Percentiles rank a stretch among this genome's conserved stretches.
Evolutionary conservation across 176 grass and related monocot species (phyloP).

Genomic region (Tuctoria greenei): DNA sequence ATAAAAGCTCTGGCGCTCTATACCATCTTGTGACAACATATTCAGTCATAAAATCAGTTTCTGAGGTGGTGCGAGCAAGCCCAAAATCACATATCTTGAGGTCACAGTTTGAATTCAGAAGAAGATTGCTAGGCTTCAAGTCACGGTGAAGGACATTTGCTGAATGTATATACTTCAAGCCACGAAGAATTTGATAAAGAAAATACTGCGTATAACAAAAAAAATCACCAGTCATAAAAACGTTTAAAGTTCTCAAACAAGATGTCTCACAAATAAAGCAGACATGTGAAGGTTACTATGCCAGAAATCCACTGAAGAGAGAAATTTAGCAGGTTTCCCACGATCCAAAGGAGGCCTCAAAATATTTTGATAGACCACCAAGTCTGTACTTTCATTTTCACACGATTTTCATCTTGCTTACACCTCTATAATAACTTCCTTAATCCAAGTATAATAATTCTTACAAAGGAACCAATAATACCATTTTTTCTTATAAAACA

Average conservation of each 20-base stretch:
- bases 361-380: not conserved
- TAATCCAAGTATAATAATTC: not conserved
- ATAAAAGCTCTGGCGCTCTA: slow-evolving; percentile 84
- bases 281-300: not conserved
- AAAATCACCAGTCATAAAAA: slow-evolving; percentile 29
- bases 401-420: not conserved
- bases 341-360: no score
- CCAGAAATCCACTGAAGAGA: slow-evolving; percentile 22
- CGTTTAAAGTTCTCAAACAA: slow-evolving; percentile 8
- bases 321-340: not conserved
- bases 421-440: not conserved
- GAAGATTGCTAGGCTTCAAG: slow-evolving; percentile 98
- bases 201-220: slow-evolving; percentile 75
- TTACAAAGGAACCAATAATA: not conserved
- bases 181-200: slow-evolving; percentile 99
- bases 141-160: slow-evolving; percentile 98
- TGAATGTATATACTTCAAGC: slow-evolving; percentile 99
- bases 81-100: slow-evolving; percentile 99
- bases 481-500: not conserved
- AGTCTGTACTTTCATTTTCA: not conserved
- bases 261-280: not conserved
- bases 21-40: slow-evolving; percentile 99
- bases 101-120: slow-evolving; percentile 98
- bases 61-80: slow-evolving; percentile 94
- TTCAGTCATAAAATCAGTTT: slow-evolving; percentile 99